Evolutionary conservation across 2,329 filamentous ascomycete genomes (phyloP).

Genomic region (Xylariaceae sp.): DNA sequence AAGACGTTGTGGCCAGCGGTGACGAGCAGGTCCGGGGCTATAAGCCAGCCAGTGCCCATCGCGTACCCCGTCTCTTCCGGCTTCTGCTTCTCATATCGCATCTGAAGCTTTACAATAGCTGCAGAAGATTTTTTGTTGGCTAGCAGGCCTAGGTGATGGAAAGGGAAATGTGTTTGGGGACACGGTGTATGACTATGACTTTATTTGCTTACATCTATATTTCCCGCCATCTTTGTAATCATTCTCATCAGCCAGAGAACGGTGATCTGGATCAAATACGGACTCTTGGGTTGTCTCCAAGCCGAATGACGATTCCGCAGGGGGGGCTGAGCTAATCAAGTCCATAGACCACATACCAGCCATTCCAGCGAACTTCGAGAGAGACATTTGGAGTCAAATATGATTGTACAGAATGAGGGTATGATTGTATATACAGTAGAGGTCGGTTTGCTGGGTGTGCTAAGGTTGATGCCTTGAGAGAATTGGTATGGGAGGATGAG

Average conservation of each 20-base stretch:
- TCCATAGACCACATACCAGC: constrained; percentile 12
- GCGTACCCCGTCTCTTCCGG: not conserved
- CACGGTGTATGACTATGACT: not conserved
- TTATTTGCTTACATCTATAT: constrained; percentile 5
- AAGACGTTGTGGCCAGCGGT: constrained; percentile 9
- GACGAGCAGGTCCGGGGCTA: not conserved
- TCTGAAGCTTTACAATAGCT: constrained; percentile 14
- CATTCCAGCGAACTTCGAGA: constrained; percentile 13
- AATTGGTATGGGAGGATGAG: not conserved
- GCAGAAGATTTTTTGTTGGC: not conserved
- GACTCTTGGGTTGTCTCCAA: constrained; percentile 11
- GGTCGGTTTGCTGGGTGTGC: not conserved
- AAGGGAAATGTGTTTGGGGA: too few relatives aligned
- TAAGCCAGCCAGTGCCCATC: constrained; percentile 13
- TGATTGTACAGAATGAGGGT: not conserved
- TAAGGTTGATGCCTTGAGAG: not conserved
- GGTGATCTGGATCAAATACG: constrained; percentile 9
- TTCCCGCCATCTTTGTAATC: constrained; percentile 8
- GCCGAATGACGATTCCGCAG: not conserved
- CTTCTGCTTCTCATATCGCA: constrained; percentile 12
- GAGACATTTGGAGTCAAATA: not conserved
- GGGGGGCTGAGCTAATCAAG: not conserved
- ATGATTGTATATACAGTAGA: not conserved
- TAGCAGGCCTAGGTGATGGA: not conserved
- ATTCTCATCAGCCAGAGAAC: constrained; percentile 3